Conservation (phyloP, 768 basidiomycete species). For the Hypholoma fasciculare region DNA sequence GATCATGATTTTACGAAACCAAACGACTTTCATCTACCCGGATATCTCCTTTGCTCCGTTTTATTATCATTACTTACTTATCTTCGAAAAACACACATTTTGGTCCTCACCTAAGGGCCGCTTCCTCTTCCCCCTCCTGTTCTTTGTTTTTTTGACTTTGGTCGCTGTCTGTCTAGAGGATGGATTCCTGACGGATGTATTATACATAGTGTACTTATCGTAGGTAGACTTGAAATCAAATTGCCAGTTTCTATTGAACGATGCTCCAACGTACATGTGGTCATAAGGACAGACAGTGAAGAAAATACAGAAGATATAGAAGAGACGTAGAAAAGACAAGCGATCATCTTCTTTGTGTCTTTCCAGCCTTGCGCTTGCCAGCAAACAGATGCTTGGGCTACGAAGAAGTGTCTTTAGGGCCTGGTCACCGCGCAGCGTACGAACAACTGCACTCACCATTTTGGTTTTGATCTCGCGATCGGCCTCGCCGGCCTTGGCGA, state of each 20-base stretch:
- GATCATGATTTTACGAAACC: too few species aligned
- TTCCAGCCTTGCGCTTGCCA: slow-evolving; percentile 84
- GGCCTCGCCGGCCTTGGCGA: slow-evolving; percentile 88
- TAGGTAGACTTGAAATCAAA: slow-evolving; percentile 8
- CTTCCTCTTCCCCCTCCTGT: not conserved
- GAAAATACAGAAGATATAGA: slow-evolving; percentile 13
- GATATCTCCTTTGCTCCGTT: not conserved
- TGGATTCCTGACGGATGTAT: slow-evolving; percentile 10
- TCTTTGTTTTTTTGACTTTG: slow-evolving; percentile 5
- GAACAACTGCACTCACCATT: slow-evolving; percentile 56
- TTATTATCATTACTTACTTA: not conserved
- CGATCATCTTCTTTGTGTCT: slow-evolving; percentile 71
- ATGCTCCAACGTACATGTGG: slow-evolving; percentile 10
- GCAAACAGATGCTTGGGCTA: slow-evolving; percentile 87
- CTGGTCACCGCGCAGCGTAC: not conserved
- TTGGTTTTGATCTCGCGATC: slow-evolving; percentile 81
- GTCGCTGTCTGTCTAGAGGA: slow-evolving; percentile 21
- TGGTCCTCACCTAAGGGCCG: not conserved
- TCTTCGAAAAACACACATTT: slow-evolving; percentile 1
- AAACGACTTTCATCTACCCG: not conserved
- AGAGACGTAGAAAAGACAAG: not conserved
- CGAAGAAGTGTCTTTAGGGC: not conserved
- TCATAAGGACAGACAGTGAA: slow-evolving; percentile 5
- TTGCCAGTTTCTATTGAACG: slow-evolving; percentile 13
- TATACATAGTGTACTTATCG: not conserved